Conservation (phyloP, 371 early-diverging fungal species). For the Rhizopus delemar region DNA sequence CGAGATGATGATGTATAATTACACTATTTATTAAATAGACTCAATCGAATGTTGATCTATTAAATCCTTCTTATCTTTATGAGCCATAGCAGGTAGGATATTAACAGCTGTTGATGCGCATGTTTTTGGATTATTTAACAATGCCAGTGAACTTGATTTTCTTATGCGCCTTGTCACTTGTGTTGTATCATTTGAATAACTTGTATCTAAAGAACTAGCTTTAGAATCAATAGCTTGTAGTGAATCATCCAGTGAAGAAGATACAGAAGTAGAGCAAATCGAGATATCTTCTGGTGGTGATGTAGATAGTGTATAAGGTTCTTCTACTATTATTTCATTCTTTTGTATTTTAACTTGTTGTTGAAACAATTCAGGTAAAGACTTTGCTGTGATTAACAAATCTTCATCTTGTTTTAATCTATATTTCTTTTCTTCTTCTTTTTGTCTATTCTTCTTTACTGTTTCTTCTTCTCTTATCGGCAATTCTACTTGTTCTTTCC, state of each 20-base stretch:
- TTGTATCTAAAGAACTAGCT: neutral
- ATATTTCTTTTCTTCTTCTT: neutral
- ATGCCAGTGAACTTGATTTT: slow-evolving; percentile 25
- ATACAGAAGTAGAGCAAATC: neutral
- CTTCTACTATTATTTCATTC: neutral
- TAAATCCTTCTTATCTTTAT: slow-evolving; percentile 12
- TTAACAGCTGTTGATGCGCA: slow-evolving; percentile 29
- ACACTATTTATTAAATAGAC: neutral
- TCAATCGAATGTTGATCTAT: slow-evolving; percentile 2
- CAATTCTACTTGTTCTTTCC: neutral
- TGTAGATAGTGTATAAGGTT: slow-evolving; percentile 1
- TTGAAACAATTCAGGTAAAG: slow-evolving; percentile 31
- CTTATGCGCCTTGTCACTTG: slow-evolving; percentile 5
- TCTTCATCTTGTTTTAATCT: slow-evolving; percentile 17
- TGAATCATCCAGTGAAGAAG: slow-evolving; percentile 12
- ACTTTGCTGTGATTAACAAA: slow-evolving; percentile 25
- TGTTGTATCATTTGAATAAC: neutral
- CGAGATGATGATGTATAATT: slow-evolving; percentile 27
- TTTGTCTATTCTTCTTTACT: neutral
- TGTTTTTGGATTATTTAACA: slow-evolving; percentile 23
- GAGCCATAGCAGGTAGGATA: slow-evolving; percentile 30
- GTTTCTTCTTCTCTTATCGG: neutral
- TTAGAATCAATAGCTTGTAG: slow-evolving; percentile 13
- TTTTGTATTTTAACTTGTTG: neutral
- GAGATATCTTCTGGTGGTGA: slow-evolving; percentile 10